Evolutionary conservation across 2,329 filamentous ascomycete genomes (phyloP).

Genomic region (Harringtonia lauricola): DNA sequence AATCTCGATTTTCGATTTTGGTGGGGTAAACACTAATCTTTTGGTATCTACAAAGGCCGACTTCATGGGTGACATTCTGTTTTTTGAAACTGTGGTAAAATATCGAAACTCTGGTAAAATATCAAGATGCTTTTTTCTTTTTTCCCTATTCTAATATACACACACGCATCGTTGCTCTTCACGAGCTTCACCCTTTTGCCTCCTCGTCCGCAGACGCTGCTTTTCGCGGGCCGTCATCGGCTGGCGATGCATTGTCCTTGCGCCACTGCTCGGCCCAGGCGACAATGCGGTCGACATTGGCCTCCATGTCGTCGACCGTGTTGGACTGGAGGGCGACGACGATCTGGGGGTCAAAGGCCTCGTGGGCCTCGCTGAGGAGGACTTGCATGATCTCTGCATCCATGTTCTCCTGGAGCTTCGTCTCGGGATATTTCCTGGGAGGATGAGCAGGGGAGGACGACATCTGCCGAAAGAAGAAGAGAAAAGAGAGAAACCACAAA

Average conservation of each 20-base stretch:
- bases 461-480: not conserved
- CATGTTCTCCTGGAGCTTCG: constrained; percentile 89
- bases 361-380: constrained; percentile 76
- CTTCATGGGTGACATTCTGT: no score
- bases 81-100: no score
- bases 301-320: constrained; percentile 72
- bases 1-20: no score
- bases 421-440: constrained; percentile 63
- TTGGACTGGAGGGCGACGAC: constrained; percentile 85
- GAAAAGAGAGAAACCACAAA: not conserved
- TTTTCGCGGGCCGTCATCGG: no score
- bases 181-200: no score
- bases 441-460: not conserved
- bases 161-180: no score
- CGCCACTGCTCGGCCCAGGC: constrained; percentile 78
- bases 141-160: no score
- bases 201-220: not conserved
- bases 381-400: constrained; percentile 98
- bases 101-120: no score
- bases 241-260: constrained; percentile 42
- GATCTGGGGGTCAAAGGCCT: constrained; percentile 76
- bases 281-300: constrained; percentile 75
- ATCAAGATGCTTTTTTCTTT: no score
- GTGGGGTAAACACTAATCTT: no score
- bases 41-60: no score